A percentile compares a stretch with the other conserved stretches of the same genome.
phyloP scores from a whole-genome alignment of 2,329 filamentous ascomycete species.

The Mycosphaerella sp. region DNA sequence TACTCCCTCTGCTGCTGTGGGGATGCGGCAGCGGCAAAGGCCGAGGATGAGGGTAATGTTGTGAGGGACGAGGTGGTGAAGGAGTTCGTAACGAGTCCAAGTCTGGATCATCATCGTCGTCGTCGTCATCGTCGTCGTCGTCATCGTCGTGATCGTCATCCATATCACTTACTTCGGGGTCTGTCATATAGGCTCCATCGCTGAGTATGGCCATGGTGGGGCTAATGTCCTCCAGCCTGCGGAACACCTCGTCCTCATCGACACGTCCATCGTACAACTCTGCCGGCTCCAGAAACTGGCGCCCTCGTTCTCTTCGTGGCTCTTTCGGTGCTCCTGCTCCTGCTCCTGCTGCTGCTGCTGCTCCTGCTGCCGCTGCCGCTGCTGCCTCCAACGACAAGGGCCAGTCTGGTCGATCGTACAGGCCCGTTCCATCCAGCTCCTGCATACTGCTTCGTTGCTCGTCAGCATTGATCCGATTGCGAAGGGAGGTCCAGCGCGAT shows the following conservation, averaged over 20 bases:
- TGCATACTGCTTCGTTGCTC: conserved; percentile 26
- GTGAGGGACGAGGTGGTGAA: conserved; percentile 5
- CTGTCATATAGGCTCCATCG: conserved; percentile 10
- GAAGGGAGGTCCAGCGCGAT: conserved; percentile 26
- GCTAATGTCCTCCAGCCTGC: conserved; percentile 21
- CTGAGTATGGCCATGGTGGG: conserved; percentile 16
- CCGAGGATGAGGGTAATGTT: neutral
- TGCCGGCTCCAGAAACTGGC: conserved; percentile 5
- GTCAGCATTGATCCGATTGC: conserved; percentile 28
- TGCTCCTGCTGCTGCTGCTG: neutral
- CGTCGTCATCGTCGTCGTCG: neutral
- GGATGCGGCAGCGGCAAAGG: neutral
- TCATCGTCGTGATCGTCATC: conserved; percentile 21
- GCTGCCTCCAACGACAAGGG: conserved; percentile 19
- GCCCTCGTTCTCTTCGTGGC: neutral
- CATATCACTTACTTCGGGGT: conserved; percentile 25
- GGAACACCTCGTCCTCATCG: conserved; percentile 21
- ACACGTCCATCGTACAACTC: conserved; percentile 20
- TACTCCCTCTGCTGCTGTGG: neutral
- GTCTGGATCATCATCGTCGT: neutral
- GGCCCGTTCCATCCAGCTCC: conserved; percentile 29
- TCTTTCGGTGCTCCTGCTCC: neutral
- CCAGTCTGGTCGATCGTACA: conserved; percentile 29
- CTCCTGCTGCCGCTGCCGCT: neutral
- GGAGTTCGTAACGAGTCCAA: conserved; percentile 1